Base-by-base conservation (phyloP, 345 rosid species). In the Chamaenerion angustifolium region DNA sequence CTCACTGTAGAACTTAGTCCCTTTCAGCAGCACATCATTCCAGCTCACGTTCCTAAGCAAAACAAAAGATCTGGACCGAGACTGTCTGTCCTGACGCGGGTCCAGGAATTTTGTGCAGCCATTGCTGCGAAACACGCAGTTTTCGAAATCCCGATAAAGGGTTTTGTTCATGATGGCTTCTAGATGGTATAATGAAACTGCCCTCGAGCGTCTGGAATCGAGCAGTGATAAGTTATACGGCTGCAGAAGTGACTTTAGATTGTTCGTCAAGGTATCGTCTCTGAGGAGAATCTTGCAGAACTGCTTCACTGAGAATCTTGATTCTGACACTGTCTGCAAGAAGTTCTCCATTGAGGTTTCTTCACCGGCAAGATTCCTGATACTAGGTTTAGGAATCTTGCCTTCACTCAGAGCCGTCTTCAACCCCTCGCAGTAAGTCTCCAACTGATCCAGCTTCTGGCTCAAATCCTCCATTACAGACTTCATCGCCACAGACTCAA, bases 331-430 rank as follows among this genome's bases (percentile, higher is more conserved):
- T 18, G 86, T 72, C 75, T 92, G 96, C 63, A 92, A 68, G 73
- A 92, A 92, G 3, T 88, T 89, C 61, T 87, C 98, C 35, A 79
- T 82, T 95, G 83, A 83, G 44, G 72, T 93, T 19, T 92, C 98
- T 54, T 31, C 37, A 31, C 5, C 27, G 27, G 27, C 27, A 23
- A 23, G 27, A 23, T 31, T 31, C 37, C 27, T 23, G 5, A 5
- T 23, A 23, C 27, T 5, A 23, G 37, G 37, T 31, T 31, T 31
- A 31, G 37, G 37, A 8, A 31, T 31, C 37, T 31, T 31, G 8
- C 85, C 81, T 64, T 79, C 88, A 68, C 73, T 74, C 52, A 82
- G 64, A 15, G 89, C 87, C 64, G 65, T 84, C 77, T 83, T 92
- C 35, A 92, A 76, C 57, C 76, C 82, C 46, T 80, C 93, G 47